A percentile compares a stretch with the other conserved stretches of the same genome.
Conservation (phyloP, 305 asterid genomes). For the Stenogyne calaminthoides region DNA sequence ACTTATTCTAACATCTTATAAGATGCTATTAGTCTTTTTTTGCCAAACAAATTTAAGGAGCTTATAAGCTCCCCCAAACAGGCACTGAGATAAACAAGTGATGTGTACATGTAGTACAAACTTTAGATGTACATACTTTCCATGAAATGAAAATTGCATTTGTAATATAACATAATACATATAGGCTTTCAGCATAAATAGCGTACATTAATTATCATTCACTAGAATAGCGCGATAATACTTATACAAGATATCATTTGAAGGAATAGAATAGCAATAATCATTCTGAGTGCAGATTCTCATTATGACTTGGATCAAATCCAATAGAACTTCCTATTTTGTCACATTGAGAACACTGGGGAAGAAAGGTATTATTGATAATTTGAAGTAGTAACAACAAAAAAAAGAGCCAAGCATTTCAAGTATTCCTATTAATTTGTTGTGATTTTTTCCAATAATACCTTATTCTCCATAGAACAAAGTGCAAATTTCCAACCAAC, state of each 20-base stretch:
- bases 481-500: conserved; percentile 96
- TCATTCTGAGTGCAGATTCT: background rate
- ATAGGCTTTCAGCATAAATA: background rate
- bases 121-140: background rate
- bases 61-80: no score
- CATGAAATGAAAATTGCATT: background rate
- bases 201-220: background rate
- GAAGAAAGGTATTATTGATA: background rate
- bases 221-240: background rate
- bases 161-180: background rate
- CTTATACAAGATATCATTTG: background rate
- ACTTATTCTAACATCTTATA: no score
- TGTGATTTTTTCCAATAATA: conserved; percentile 11
- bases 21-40: no score
- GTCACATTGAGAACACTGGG: background rate
- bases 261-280: background rate
- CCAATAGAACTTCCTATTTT: conserved; percentile 2
- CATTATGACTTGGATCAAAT: background rate
- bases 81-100: conserved; percentile 17
- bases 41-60: no score
- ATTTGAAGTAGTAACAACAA: background rate
- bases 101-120: conserved; percentile 1
- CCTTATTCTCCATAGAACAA: conserved; percentile 97
- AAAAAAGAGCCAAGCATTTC: background rate
- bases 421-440: background rate